phyloP scores from a whole-genome alignment of 202 grass and related monocot genomes.

The Hordeum pubiflorum region DNA sequence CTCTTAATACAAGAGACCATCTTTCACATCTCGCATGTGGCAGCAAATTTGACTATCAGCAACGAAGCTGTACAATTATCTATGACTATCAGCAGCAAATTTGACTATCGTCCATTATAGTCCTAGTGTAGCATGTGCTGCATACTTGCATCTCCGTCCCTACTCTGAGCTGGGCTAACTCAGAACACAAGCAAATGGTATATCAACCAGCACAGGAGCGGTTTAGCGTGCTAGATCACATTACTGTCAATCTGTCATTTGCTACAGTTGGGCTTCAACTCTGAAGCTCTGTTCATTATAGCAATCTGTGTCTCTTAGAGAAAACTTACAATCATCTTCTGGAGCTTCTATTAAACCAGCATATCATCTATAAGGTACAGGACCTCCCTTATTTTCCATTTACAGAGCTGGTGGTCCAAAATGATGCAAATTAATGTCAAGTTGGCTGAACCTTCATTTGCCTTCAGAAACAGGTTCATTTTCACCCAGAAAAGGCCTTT shows the following conservation, averaged over 20 bases:
- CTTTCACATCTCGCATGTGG: background rate
- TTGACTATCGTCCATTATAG: background rate
- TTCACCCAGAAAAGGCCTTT: background rate
- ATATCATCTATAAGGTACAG: background rate
- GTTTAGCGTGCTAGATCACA: background rate
- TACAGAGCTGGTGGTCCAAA: background rate
- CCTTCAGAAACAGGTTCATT: background rate
- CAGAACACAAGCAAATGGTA: background rate
- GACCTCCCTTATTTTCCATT: background rate
- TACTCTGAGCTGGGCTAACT: background rate
- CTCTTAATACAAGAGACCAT: background rate
- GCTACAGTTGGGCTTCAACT: background rate
- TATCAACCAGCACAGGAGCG: background rate
- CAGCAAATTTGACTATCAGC: slow-evolving; percentile 13
- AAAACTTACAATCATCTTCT: background rate
- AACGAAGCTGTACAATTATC: background rate
- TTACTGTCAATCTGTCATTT: background rate
- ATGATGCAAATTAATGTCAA: background rate
- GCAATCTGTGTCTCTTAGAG: background rate
- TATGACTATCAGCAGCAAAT: background rate
- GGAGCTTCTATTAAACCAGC: background rate
- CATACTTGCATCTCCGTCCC: slow-evolving; percentile 1
- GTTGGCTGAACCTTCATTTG: slow-evolving; percentile 7
- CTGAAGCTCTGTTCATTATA: background rate
- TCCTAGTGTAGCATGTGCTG: background rate